Percentiles rank a stretch among this genome's conserved stretches.
phyloP scores from a whole-genome alignment of 352 stramenopile species.

The Phytopythium chamaehyphon region DNA sequence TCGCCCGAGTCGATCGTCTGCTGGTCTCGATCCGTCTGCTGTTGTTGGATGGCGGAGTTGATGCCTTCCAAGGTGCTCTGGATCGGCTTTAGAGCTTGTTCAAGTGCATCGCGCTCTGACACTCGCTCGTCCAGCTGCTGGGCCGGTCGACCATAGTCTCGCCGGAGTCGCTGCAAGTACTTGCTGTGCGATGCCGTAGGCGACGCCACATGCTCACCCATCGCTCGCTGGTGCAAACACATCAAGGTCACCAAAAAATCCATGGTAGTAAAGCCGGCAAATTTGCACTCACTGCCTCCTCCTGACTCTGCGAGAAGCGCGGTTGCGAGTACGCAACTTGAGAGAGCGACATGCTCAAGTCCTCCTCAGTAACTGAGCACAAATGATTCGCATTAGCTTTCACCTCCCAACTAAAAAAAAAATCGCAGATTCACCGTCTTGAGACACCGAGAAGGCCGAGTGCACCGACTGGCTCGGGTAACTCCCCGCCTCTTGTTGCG shows the following conservation, averaged over 20 bases:
- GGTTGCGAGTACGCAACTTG: constrained; percentile 39
- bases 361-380: constrained; percentile 10
- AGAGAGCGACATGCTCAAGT: constrained; percentile 34
- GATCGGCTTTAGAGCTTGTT: constrained; percentile 5
- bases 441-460: constrained; percentile 10
- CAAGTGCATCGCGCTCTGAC: neutral
- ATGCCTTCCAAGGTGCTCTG: constrained; percentile 1
- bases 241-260: no score
- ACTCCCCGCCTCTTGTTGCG: neutral
- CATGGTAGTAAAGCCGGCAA: no score
- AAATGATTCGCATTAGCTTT: no score
- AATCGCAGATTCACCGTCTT: constrained; percentile 22
- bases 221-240: neutral
- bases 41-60: neutral
- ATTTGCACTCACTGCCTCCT: constrained; percentile 10
- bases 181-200: constrained; percentile 6
- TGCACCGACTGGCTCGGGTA: constrained; percentile 11
- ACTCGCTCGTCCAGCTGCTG: constrained; percentile 1
- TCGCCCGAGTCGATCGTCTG: constrained; percentile 8
- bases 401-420: neutral
- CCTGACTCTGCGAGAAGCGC: constrained; percentile 23
- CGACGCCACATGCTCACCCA: neutral
- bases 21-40: constrained; percentile 1
- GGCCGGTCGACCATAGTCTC: neutral
- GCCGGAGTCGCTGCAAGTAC: constrained; percentile 8